A percentile compares a stretch with the other conserved stretches of the same genome.
Conservation (phyloP, 2,329 filamentous ascomycete genomes). For the Alternaria sp. region DNA sequence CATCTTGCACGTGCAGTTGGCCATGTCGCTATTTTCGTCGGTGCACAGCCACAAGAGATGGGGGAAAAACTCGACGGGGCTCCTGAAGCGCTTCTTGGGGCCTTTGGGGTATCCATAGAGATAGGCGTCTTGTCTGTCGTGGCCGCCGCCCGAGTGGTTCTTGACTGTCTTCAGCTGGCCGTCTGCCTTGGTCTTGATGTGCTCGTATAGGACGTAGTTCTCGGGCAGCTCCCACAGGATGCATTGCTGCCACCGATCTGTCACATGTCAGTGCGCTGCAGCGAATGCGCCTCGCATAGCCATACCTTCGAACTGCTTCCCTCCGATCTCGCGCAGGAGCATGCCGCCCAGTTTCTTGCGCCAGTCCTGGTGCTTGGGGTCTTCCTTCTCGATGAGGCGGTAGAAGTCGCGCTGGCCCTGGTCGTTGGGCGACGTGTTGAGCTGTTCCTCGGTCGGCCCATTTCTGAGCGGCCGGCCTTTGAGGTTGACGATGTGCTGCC, state of each 20-base stretch:
- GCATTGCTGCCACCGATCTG: conserved; percentile 50
- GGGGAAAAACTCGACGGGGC: conserved; percentile 65
- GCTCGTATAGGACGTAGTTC: conserved; percentile 64
- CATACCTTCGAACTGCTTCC: conserved; percentile 42
- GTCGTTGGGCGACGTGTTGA: conserved; percentile 59
- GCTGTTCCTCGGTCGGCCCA: conserved; percentile 58
- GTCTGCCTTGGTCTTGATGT: conserved; percentile 60
- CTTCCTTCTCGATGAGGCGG: conserved; percentile 56
- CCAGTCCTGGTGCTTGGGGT: conserved; percentile 64
- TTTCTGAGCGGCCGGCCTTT: conserved; percentile 59
- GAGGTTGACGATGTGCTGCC: conserved; percentile 56
- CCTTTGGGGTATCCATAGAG: conserved; percentile 66
- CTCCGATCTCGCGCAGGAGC: conserved; percentile 59
- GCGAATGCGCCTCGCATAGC: not conserved
- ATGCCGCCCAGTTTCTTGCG: conserved; percentile 65
- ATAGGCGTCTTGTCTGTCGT: conserved; percentile 65
- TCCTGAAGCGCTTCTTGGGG: conserved; percentile 63
- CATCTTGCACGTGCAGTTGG: conserved; percentile 64
- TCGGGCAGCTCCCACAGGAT: conserved; percentile 62
- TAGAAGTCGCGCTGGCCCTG: conserved; percentile 63
- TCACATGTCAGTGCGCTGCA: conserved; percentile 39
- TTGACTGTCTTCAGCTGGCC: conserved; percentile 57
- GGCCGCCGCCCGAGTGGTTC: conserved; percentile 57
- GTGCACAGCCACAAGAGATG: conserved; percentile 64
- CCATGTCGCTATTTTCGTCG: conserved; percentile 59